phyloP scores from a whole-genome alignment of 257 asterid species.

The Fraxinus anomala region DNA sequence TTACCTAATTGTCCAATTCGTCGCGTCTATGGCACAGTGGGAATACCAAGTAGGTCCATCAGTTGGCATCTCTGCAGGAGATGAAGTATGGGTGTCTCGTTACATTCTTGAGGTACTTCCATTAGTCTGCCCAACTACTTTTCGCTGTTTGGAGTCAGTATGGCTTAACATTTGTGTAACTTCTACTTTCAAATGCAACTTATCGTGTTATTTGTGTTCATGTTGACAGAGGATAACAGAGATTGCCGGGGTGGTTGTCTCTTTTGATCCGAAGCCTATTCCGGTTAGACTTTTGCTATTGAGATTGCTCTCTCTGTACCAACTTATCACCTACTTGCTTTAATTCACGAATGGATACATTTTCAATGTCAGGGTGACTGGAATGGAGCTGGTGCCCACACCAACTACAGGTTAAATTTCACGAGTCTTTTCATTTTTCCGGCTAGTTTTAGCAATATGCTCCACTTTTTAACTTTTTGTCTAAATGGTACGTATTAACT shows the following conservation, averaged over 20 bases:
- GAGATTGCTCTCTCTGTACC: neutral
- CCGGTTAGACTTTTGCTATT: conserved; percentile 35
- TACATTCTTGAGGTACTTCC: conserved; percentile 73
- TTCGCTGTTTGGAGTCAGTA: neutral
- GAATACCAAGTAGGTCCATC: conserved; percentile 90
- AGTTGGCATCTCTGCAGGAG: conserved; percentile 76
- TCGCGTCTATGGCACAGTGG: conserved; percentile 45
- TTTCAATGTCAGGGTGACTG: conserved; percentile 49
- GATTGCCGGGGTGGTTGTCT: conserved; percentile 67
- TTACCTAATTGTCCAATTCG: neutral
- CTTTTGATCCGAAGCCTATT: conserved; percentile 81
- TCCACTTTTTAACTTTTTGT: neutral
- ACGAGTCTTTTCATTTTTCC: neutral
- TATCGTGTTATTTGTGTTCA: neutral
- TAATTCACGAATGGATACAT: neutral
- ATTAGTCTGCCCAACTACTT: neutral
- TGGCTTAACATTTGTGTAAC: neutral
- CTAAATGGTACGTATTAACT: neutral
- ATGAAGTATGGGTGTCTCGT: conserved; percentile 81
- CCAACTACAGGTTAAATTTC: conserved; percentile 53
- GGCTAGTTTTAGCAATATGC: neutral
- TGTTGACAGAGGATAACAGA: conserved; percentile 74
- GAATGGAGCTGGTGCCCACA: conserved; percentile 72
- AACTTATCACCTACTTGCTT: conserved; percentile 3
- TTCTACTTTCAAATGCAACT: neutral